These are phyloP conservation scores for Aspergillus unguis DNA, from an alignment of 2,329 filamentous ascomycete species.

Conservation along the genomic window DNA sequence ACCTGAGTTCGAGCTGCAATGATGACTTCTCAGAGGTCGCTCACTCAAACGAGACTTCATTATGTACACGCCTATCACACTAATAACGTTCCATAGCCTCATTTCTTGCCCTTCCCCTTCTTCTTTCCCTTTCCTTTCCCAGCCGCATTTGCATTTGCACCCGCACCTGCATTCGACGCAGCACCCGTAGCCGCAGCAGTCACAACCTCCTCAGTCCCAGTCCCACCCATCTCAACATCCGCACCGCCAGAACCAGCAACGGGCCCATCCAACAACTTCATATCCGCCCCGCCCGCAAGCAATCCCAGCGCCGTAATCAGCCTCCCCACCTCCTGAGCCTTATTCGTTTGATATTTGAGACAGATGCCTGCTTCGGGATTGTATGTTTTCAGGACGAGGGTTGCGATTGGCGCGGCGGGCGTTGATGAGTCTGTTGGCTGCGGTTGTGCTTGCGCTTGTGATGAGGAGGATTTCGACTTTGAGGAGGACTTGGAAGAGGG, in stretches of 20 bases:
- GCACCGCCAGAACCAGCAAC: not conserved
- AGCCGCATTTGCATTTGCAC: conserved; percentile 23
- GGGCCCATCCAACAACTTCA: conserved; percentile 57
- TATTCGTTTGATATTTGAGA: conserved; percentile 87
- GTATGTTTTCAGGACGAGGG: conserved; percentile 82
- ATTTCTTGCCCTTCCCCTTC: conserved; percentile 72
- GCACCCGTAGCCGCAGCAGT: conserved; percentile 19
- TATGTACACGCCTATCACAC: not conserved
- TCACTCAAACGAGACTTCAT: not conserved
- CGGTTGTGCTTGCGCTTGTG: conserved; percentile 26
- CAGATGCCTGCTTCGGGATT: conserved; percentile 76
- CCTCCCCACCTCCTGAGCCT: conserved; percentile 83
- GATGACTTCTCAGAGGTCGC: not conserved
- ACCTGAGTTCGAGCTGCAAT: not conserved
- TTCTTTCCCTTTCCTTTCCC: conserved; percentile 45
- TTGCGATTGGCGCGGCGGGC: conserved; percentile 52
- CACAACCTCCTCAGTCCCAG: conserved; percentile 25
- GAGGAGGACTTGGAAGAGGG: conserved; percentile 21
- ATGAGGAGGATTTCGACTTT: conserved; percentile 23
- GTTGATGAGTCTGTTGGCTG: conserved; percentile 15
- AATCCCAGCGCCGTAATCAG: conserved; percentile 73
- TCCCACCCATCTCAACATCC: conserved; percentile 15
- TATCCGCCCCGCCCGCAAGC: conserved; percentile 65
- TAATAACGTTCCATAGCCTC: conserved; percentile 23
- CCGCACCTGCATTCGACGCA: conserved; percentile 21